Conservation (phyloP, 768 basidiomycete species). For the Trichaptum fuscoviolaceum region DNA sequence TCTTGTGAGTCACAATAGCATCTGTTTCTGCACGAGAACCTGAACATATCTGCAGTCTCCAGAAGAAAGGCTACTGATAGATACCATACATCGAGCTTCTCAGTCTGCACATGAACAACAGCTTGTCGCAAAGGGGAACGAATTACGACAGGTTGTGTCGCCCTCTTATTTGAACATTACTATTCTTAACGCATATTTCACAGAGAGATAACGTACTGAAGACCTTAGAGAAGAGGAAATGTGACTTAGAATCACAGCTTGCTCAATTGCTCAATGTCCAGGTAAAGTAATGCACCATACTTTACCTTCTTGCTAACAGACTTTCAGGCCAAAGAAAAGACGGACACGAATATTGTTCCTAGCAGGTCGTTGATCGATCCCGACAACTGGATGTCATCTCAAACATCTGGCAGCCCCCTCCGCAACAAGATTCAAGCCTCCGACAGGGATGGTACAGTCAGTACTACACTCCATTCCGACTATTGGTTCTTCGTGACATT, state of each 20-base stretch:
- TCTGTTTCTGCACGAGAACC: background rate
- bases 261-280: constrained; percentile 25
- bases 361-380: constrained; percentile 28
- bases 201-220: constrained; percentile 28
- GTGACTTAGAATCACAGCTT: constrained; percentile 24
- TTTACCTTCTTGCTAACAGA: background rate
- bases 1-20: background rate
- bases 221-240: constrained; percentile 24
- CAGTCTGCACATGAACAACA: constrained; percentile 28
- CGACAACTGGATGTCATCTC: constrained; percentile 21
- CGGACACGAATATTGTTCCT: constrained; percentile 9
- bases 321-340: constrained; percentile 12
- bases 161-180: background rate
- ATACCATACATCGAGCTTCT: constrained; percentile 24
- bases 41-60: constrained; percentile 15
- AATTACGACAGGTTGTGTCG: constrained; percentile 26
- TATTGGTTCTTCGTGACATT: background rate
- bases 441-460: constrained; percentile 21
- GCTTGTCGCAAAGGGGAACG: constrained; percentile 29
- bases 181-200: background rate
- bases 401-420: constrained; percentile 20
- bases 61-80: constrained; percentile 28
- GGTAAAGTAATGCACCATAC: constrained; percentile 9
- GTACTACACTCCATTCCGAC: background rate
- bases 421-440: constrained; percentile 11